Base-by-base conservation (phyloP, 139 green algal species). In the Volvox africanus region DNA sequence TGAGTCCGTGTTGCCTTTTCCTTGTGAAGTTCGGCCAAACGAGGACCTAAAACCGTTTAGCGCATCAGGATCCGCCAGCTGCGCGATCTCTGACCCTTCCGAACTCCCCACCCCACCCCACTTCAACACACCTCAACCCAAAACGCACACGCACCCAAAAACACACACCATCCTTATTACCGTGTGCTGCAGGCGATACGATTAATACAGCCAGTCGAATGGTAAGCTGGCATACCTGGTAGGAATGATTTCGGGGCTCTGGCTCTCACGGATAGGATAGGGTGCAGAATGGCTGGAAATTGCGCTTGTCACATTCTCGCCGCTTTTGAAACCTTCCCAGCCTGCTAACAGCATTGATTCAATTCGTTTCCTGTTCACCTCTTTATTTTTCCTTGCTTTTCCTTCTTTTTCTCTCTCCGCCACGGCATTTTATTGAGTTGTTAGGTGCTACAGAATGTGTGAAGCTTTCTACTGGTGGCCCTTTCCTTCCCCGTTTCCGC, bases 161-260 rank as follows among this genome's bases (percentile, higher is more conserved):
- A n/a, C n/a, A n/a, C n/a, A n/a, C 71, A 33, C 32, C 26, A 32
- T 1, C 44, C 9, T 55, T 55, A 5, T 14, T 9, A 55, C 44
- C 44, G 44, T 55, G 1, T 22, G 30, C 33, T 36, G 12, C 44
- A 89, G 89, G 50, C 5, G 86, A 93, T 87, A 94, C 93, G 0
- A 92, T 96, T 71, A 96, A 97, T 90, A 95, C 92, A 13, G 93
- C 93, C 3, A 92, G 80, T 20, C 81, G 95, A 35, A 96, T 96
- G 94, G 94, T 96, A 89, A 79, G 67, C 44, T 55, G 44, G 9
- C 9, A 9, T 55, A 14, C 9, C 44, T 9, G 9, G 9, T 55
- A 55, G 44, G 9, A 55, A 55, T 55, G 44, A 55, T 55, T 5
- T 14, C 9, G 44, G 44, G n/a, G n/a, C n/a, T 55, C 44, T 55